Conservation (phyloP, 1,139 yeast genomes). For the Diutina ranongensis region DNA sequence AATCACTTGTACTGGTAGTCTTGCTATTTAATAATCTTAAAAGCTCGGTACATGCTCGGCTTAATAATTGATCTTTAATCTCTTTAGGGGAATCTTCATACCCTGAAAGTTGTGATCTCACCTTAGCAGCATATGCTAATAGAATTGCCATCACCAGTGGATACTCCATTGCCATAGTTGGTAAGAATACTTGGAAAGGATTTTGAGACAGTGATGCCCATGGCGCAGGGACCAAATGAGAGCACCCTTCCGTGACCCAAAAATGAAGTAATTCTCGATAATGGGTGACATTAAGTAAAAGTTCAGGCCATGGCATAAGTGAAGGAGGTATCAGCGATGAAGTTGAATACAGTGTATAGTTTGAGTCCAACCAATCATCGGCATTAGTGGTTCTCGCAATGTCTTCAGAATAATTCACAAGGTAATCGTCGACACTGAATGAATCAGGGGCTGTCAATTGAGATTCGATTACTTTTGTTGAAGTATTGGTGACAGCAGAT, state of each 20-base stretch:
- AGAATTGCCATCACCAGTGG: conserved; percentile 49
- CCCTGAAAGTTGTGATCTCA: conserved; percentile 26
- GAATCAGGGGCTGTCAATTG: not conserved
- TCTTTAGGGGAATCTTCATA: conserved; percentile 17
- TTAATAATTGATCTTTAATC: conserved; percentile 38
- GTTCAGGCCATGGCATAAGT: conserved; percentile 45
- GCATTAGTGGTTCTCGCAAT: not conserved
- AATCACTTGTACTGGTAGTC: conserved; percentile 45
- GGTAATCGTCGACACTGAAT: not conserved
- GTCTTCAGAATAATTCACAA: not conserved
- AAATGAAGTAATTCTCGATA: conserved; percentile 52
- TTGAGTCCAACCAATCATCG: not conserved
- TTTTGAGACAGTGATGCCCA: conserved; percentile 43
- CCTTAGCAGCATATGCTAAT: conserved; percentile 57
- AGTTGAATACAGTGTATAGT: not conserved
- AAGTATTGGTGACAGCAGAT: not conserved
- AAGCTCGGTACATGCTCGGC: conserved; percentile 48
- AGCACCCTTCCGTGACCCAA: conserved; percentile 52
- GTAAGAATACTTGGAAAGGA: conserved; percentile 56
- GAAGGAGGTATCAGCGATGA: conserved; percentile 22
- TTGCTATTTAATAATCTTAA: conserved; percentile 39
- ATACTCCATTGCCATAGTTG: conserved; percentile 56
- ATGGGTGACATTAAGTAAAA: conserved; percentile 44
- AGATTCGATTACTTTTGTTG: not conserved
- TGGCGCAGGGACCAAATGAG: conserved; percentile 60